phyloP scores from a whole-genome alignment of 129 eudicot species.

The Rutidosis leptorrhynchoides region DNA sequence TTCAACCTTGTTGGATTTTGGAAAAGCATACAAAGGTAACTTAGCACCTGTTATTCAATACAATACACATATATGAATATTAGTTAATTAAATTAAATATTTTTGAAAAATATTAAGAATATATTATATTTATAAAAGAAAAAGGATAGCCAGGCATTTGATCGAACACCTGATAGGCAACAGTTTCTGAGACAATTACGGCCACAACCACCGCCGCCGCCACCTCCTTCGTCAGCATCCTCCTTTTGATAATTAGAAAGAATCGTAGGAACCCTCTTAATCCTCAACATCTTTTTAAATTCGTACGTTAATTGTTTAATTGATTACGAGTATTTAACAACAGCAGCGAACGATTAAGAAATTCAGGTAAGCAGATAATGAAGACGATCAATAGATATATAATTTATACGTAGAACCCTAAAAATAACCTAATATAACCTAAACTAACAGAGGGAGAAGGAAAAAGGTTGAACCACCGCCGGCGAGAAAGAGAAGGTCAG shows the following conservation, averaged over 20 bases:
- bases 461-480: slow-evolving; percentile 57
- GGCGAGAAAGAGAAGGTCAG: slow-evolving; percentile 90
- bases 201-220: slow-evolving; percentile 42
- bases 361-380: slow-evolving; percentile 18
- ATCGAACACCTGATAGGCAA: slow-evolving; percentile 59
- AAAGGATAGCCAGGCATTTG: background rate
- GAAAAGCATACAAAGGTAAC: slow-evolving; percentile 84
- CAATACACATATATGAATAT: too few relatives aligned
- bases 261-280: slow-evolving; percentile 65
- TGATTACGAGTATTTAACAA: background rate
- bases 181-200: slow-evolving; percentile 68
- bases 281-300: slow-evolving; percentile 44
- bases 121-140: too few relatives aligned
- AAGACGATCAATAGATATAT: background rate
- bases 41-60: slow-evolving; percentile 54
- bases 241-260: slow-evolving; percentile 62
- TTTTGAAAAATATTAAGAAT: too few relatives aligned
- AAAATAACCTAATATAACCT: slow-evolving; percentile 14
- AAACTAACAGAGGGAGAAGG: slow-evolving; percentile 18
- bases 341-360: background rate
- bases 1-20: slow-evolving; percentile 41
- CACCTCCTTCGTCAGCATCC: slow-evolving; percentile 26
- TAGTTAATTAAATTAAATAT: too few relatives aligned
- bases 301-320: background rate
- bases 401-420: slow-evolving; percentile 14